Base-by-base conservation (phyloP, 2,329 filamentous ascomycete species). In the Mycogone perniciosa region DNA sequence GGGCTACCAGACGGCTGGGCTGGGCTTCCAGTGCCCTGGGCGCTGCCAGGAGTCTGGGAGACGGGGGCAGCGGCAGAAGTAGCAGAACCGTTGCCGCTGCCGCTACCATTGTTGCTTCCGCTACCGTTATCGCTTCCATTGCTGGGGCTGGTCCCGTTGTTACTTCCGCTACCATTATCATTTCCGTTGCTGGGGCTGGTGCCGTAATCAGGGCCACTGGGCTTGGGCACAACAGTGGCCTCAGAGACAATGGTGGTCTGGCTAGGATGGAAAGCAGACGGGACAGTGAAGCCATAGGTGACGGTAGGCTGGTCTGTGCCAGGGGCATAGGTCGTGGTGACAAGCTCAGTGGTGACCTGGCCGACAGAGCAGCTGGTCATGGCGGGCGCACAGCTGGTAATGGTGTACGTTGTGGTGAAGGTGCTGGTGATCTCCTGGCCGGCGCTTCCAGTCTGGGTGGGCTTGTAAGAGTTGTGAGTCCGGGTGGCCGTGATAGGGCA, bases 321-420 rank as follows among this genome's bases (percentile, higher is more conserved):
- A 31, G 56, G 53, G 54, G 57, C 58, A 57, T 45, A 54, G 6
- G 56, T 53, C 8, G 52, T 53, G 43, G 50, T 55, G 44, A 54
- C 27, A 41, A 59, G 40, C 39, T 56, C 50, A 29, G 54, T 58
- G 41, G 48, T 53, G 31, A 55, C 35, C 34, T 53, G 52, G 31
- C 55, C 54, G 9, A 55, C 57, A 43, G 74, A 73, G 74, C 81
- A 84, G 79, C 82, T 63, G 65, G 79, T 76, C 61, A 81, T 77
- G 53, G 72, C 73, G 48, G 77, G 71, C 51, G 70, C 74, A 72
- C 78, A 82, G 52, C 73, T 75, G 65, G 76, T 81, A 71, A 81
- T 70, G 67, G 78, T 82, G 60, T 76, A 68, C 62, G 77, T 70
- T 60, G 71, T 70, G 62, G 77, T 81, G 69, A 80, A 39, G 1